Evolutionary conservation across 805 yeast genomes (phyloP).

Genomic region (Ogataea nakhonphanomensis): DNA sequence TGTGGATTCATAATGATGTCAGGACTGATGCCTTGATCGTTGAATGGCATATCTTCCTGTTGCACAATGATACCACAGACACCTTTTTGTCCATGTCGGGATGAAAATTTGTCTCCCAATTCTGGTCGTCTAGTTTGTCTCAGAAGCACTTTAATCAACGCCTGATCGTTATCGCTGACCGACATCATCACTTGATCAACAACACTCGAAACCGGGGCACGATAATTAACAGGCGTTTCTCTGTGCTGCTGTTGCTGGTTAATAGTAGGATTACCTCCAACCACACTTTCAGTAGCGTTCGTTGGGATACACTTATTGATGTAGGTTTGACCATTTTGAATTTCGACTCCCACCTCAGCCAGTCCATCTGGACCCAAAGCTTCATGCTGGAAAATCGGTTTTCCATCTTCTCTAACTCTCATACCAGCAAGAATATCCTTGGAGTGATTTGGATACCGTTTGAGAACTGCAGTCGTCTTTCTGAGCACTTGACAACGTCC

Average conservation of each 20-base stretch:
- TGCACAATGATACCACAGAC: slow-evolving; percentile 97
- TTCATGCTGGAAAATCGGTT: slow-evolving; percentile 82
- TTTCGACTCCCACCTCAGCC: slow-evolving; percentile 91
- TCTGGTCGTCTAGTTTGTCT: slow-evolving; percentile 98
- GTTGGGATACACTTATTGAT: slow-evolving; percentile 92
- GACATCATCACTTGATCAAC: slow-evolving; percentile 98
- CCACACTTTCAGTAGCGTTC: slow-evolving; percentile 67
- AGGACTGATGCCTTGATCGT: slow-evolving; percentile 86
- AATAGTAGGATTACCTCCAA: slow-evolving; percentile 36
- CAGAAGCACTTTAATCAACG: slow-evolving; percentile 83
- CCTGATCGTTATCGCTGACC: slow-evolving; percentile 92
- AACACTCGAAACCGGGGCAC: slow-evolving; percentile 93
- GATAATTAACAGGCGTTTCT: slow-evolving; percentile 87
- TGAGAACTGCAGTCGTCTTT: slow-evolving; percentile 84
- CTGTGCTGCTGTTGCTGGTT: slow-evolving; percentile 52
- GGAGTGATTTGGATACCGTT: slow-evolving; percentile 91
- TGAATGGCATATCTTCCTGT: slow-evolving; percentile 95
- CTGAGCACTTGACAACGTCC: slow-evolving; percentile 96
- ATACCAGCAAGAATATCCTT: slow-evolving; percentile 89
- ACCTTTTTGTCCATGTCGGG: slow-evolving; percentile 98
- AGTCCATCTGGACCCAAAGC: slow-evolving; percentile 92
- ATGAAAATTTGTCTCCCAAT: slow-evolving; percentile 94
- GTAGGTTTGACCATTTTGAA: slow-evolving; percentile 90
- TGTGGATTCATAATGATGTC: slow-evolving; percentile 99
- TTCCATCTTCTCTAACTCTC: slow-evolving; percentile 77